A percentile compares a stretch with the other conserved stretches of the same genome.
These are phyloP conservation scores for Bromus sterilis DNA, from an alignment of 176 grass and related monocot genomes.

Conservation along the genomic window DNA sequence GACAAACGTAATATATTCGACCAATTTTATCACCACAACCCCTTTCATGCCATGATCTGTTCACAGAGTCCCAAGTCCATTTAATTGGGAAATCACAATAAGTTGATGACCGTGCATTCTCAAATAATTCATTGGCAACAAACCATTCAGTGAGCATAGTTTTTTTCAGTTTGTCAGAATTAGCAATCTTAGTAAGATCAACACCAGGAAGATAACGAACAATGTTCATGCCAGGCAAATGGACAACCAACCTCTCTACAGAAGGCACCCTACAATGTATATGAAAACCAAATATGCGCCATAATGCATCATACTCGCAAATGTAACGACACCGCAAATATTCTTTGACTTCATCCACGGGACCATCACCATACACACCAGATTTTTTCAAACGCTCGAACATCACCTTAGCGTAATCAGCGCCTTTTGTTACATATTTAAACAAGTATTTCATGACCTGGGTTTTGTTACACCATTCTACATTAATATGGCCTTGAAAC, in stretches of 20 bases:
- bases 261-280: no score
- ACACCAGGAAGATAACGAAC: not conserved
- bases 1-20: not conserved
- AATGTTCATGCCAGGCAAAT: not conserved
- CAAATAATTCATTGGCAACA: not conserved
- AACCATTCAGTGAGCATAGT: not conserved
- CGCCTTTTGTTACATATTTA: no score
- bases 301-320: not conserved
- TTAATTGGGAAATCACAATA: not conserved
- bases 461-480: no score
- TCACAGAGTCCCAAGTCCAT: not conserved
- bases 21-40: not conserved
- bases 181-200: not conserved
- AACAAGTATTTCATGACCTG: no score
- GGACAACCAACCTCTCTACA: not conserved
- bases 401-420: no score
- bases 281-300: not conserved
- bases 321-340: not conserved
- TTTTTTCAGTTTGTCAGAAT: not conserved
- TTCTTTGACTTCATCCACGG: not conserved
- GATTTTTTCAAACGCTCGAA: no score
- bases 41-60: not conserved
- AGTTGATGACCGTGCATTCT: not conserved
- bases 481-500: no score
- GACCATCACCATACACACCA: not conserved